Conservation (phyloP, 306 rosid species). For the Ziziphus jujuba region DNA sequence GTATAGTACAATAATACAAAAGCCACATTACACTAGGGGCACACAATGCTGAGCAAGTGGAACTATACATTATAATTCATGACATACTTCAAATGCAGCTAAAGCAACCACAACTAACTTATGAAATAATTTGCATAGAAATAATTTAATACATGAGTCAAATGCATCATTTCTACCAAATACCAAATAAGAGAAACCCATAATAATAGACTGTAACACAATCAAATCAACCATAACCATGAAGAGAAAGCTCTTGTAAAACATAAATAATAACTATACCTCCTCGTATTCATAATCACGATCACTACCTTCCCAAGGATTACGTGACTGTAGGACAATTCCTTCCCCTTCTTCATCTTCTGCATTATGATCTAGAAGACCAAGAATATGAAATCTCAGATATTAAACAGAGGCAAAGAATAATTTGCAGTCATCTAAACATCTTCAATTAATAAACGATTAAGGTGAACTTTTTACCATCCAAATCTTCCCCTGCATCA, state of each 20-base stretch:
- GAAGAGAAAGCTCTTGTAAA: neutral
- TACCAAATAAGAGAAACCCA: too few species aligned
- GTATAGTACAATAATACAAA: too few species aligned
- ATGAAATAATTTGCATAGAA: too few species aligned
- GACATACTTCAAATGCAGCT: neutral
- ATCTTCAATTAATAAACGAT: neutral
- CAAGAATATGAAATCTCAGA: slow-evolving; percentile 13
- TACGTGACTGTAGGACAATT: slow-evolving; percentile 36
- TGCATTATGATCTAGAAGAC: slow-evolving; percentile 48
- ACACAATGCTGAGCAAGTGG: too few species aligned
- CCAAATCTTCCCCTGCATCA: slow-evolving; percentile 65
- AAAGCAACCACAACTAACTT: neutral
- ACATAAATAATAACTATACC: slow-evolving; percentile 34
- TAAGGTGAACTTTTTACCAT: slow-evolving; percentile 40
- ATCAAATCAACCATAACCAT: neutral
- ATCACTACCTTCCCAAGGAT: slow-evolving; percentile 95
- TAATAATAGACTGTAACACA: neutral
- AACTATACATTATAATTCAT: neutral
- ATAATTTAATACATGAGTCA: too few species aligned
- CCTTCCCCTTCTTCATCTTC: slow-evolving; percentile 69
- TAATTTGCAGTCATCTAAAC: neutral
- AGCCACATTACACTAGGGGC: too few species aligned
- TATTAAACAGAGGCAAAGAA: neutral
- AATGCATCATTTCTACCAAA: too few species aligned
- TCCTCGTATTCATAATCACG: slow-evolving; percentile 88